Evolutionary conservation across 1,284 basidiomycete genomes (phyloP).

Genomic region (Irpex rosettiformis): DNA sequence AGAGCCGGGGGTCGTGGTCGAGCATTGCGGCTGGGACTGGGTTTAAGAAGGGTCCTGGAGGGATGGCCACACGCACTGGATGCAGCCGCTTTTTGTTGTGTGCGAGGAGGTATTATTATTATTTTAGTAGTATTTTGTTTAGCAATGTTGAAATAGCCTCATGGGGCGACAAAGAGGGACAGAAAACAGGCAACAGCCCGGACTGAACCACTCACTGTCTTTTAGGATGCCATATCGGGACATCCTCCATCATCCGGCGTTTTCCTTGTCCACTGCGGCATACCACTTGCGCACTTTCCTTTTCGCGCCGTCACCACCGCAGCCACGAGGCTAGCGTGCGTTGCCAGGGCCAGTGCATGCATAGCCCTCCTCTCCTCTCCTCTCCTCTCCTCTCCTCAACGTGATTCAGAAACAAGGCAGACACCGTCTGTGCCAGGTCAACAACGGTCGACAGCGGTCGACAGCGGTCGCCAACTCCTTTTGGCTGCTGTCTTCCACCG

Average conservation of each 20-base stretch:
- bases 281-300: not conserved
- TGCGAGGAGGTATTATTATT: too few relatives aligned
- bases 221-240: slow-evolving; percentile 4
- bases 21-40: too few relatives aligned
- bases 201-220: not conserved
- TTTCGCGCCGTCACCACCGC: not conserved
- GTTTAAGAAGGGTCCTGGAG: too few relatives aligned
- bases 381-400: too few relatives aligned
- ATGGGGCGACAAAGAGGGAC: slow-evolving; percentile 8
- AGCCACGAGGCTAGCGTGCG: slow-evolving; percentile 1
- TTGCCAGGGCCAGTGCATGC: too few relatives aligned
- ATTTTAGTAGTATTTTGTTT: too few relatives aligned
- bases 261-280: not conserved
- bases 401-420: not conserved
- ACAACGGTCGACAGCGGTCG: too few relatives aligned
- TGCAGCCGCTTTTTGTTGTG: too few relatives aligned
- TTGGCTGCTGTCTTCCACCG: not conserved
- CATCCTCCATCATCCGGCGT: not conserved
- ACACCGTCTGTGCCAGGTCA: not conserved
- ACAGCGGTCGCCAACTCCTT: too few relatives aligned
- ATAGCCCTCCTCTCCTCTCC: too few relatives aligned
- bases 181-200: not conserved
- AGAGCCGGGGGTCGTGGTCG: too few relatives aligned
- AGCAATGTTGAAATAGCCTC: slow-evolving; percentile 7
- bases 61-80: too few relatives aligned